Percentiles rank a stretch among this genome's conserved stretches.
These are phyloP conservation scores for Aspergillus pseudoglaucus DNA, from an alignment of 2,329 filamentous ascomycete genomes.

Conservation along the genomic window DNA sequence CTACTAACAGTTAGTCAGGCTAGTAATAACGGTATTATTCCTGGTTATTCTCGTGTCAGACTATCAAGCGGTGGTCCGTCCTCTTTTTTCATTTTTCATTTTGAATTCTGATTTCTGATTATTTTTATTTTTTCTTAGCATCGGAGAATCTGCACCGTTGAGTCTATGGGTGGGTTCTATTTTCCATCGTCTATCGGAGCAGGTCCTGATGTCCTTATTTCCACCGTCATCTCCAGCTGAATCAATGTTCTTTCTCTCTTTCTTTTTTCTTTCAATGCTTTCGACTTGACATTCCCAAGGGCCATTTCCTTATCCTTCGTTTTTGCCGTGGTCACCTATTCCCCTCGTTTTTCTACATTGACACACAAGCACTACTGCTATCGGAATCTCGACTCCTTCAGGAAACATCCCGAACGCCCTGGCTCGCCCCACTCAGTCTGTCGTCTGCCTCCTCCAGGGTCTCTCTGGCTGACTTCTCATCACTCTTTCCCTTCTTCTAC, in stretches of 20 bases:
- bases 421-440: neutral
- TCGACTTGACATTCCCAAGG: too few species aligned
- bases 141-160: neutral
- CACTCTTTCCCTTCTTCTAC: conserved; percentile 8
- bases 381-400: conserved; percentile 1
- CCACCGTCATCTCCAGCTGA: too few species aligned
- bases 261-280: too few species aligned
- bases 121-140: neutral
- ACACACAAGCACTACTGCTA: neutral
- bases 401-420: neutral
- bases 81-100: neutral
- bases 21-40: neutral
- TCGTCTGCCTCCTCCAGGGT: conserved; percentile 1
- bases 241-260: too few species aligned
- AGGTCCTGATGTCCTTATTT: too few species aligned
- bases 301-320: too few species aligned
- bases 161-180: conserved; percentile 8
- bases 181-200: too few species aligned
- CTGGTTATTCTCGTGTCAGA: conserved; percentile 8
- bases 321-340: neutral
- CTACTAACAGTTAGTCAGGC: too few species aligned
- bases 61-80: conserved; percentile 13
- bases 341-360: neutral
- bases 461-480: conserved; percentile 7
- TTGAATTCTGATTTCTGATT: neutral